phyloP scores from a whole-genome alignment of 2,329 filamentous ascomycete species.

The Ophiostoma ips region DNA sequence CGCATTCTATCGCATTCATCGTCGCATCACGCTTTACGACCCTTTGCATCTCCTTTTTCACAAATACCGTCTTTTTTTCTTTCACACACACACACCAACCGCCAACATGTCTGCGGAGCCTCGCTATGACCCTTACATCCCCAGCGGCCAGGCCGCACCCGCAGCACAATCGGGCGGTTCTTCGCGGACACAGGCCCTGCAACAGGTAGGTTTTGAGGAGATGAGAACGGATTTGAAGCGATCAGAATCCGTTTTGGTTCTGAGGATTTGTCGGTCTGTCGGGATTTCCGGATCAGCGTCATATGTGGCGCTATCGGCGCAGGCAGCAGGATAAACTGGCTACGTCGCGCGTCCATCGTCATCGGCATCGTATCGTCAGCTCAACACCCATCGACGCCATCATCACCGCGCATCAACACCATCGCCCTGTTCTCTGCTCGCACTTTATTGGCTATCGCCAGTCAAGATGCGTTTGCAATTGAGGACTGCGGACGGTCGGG shows the following conservation, averaged over 20 bases:
- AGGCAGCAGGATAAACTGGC: background rate
- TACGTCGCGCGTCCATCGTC: background rate
- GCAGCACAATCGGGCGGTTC: slow-evolving; percentile 31
- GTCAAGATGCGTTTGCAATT: too few relatives aligned
- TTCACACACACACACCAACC: slow-evolving; percentile 6
- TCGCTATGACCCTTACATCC: slow-evolving; percentile 85
- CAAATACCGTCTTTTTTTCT: background rate
- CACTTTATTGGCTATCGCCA: too few relatives aligned
- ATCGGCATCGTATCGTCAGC: background rate
- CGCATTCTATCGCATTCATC: background rate
- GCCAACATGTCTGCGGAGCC: slow-evolving; percentile 39
- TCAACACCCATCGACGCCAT: background rate
- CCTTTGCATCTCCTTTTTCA: background rate
- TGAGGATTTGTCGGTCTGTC: too few relatives aligned
- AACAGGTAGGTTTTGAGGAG: slow-evolving; percentile 55
- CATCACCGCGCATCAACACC: background rate
- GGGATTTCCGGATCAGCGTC: too few relatives aligned
- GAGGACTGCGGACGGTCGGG: too few relatives aligned
- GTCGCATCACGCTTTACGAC: background rate
- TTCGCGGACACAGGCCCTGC: slow-evolving; percentile 50
- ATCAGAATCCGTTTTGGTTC: too few relatives aligned
- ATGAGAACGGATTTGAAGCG: background rate
- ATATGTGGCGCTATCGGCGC: background rate
- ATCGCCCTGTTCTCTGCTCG: background rate
- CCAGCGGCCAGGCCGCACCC: slow-evolving; percentile 43